A percentile compares a stretch with the other conserved stretches of the same genome.
Conservation (phyloP, 345 rosid genomes). For the Citrus glauca region DNA sequence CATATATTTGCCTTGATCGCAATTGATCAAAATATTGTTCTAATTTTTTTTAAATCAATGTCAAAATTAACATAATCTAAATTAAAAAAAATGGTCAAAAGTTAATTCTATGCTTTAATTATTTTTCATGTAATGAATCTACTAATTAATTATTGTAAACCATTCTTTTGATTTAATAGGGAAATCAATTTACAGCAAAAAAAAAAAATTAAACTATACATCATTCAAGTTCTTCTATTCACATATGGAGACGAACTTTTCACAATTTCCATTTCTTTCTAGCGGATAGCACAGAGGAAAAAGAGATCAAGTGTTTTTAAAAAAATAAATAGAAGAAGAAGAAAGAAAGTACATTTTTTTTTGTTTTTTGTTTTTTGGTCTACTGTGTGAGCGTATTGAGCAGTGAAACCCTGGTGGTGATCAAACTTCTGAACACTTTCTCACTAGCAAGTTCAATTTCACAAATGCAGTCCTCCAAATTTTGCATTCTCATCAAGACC, state of each 20-base stretch:
- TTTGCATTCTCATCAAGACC: constrained; percentile 38
- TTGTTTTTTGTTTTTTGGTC: neutral
- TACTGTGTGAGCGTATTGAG: constrained; percentile 47
- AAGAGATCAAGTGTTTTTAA: neutral
- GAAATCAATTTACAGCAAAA: constrained; percentile 3
- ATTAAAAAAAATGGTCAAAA: too few relatives aligned
- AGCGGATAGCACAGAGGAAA: neutral
- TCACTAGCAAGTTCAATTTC: constrained; percentile 33
- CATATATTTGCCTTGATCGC: neutral
- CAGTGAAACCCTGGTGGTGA: constrained; percentile 51
- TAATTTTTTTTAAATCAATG: neutral
- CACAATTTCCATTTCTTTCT: neutral
- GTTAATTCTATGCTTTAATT: too few relatives aligned
- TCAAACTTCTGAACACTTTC: constrained; percentile 51
- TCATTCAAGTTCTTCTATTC: neutral
- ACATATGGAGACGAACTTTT: neutral
- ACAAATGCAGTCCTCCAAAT: constrained; percentile 35
- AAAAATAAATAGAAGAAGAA: too few relatives aligned
- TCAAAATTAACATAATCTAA: neutral
- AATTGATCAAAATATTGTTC: neutral
- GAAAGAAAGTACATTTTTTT: too few relatives aligned
- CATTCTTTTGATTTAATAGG: neutral
- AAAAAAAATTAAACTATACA: constrained; percentile 3
- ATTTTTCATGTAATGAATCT: too few relatives aligned
- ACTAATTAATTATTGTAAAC: neutral